Base-by-base conservation (phyloP, 192 early-diverging fungal genomes). In the Entomortierella chlamydospora region DNA sequence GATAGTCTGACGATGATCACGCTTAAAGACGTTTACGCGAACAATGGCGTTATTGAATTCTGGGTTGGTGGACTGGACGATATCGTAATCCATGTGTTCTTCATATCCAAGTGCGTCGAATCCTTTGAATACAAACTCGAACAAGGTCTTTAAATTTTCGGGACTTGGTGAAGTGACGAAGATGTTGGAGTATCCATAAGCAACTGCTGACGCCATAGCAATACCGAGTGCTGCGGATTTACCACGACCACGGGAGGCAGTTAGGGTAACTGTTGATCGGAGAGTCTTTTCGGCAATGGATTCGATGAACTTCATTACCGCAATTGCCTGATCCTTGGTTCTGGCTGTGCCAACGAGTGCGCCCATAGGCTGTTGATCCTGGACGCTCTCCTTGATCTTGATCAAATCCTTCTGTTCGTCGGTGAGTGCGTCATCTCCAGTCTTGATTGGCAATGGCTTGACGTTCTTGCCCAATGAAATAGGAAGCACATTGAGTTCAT, bases 61-160 rank as follows among this genome's bases (percentile, higher is more conserved):
- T 18, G 96, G 95, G 84, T 97, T 96, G 66, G 95, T 98, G 20
- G 93, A 95, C 85, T 98, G 98, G n/a, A 98, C 89, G 73, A 99
- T 97, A 80, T 98, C 96, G 64, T 99, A 99, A 86, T 99, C 98
- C 80, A 97, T 85, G 81, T 99, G 98, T 81, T 99, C 98, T 70
- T 98, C 94, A 74, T 98, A 99, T n/a, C 94, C 93, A 56, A 99
- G 89, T 23, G 96, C 96, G 82, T 99, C 97, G 68, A 99, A 98
- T 20, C 94, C 95, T 82, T 96, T 95, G 88, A 99, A 98, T 8
- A 99, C 87, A 86, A 98, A 98, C 85, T 98, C 95, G 70, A 99
- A 99, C 37, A 99, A 85, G 8, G 98, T 99, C 78, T 97, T 97
- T 77, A 99, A 92, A 77, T 99, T 99, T 81, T 98, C 97, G 29